Evolutionary conservation across 148 eudicot genomes (phyloP).

Genomic region (Chenopodium suecicum): DNA sequence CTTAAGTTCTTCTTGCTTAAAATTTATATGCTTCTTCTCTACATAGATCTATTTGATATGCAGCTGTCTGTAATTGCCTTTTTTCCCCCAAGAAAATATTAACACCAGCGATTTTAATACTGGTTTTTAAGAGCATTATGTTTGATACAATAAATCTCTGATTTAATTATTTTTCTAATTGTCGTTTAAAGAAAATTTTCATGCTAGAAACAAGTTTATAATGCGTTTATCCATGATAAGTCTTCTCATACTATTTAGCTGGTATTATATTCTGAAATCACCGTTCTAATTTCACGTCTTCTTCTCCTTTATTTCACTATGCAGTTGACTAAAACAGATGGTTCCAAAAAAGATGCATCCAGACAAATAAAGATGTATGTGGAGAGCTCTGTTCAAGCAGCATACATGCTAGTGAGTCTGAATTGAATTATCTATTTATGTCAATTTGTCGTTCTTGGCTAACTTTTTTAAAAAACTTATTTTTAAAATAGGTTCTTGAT

Average conservation of each 20-base stretch:
- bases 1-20: neutral
- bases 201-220: neutral
- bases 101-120: neutral
- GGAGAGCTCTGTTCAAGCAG: constrained; percentile 61
- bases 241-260: neutral
- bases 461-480: neutral
- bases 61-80: neutral
- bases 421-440: neutral
- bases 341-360: constrained; percentile 33
- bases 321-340: constrained; percentile 49
- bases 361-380: constrained; percentile 50
- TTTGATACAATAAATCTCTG: neutral
- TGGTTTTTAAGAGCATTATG: neutral
- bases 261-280: neutral
- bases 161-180: neutral
- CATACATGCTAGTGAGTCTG: constrained; percentile 64
- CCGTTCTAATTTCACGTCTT: neutral
- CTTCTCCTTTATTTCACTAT: constrained; percentile 13
- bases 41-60: neutral
- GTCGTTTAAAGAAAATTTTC: neutral
- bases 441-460: neutral
- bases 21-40: neutral
- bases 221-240: neutral
- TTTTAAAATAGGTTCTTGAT: constrained; percentile 40
- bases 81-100: neutral